A percentile compares a stretch with the other conserved stretches of the same genome.
These are phyloP conservation scores for Theobroma grandiflorum DNA, from an alignment of 441 rosid genomes.

Conservation along the genomic window DNA sequence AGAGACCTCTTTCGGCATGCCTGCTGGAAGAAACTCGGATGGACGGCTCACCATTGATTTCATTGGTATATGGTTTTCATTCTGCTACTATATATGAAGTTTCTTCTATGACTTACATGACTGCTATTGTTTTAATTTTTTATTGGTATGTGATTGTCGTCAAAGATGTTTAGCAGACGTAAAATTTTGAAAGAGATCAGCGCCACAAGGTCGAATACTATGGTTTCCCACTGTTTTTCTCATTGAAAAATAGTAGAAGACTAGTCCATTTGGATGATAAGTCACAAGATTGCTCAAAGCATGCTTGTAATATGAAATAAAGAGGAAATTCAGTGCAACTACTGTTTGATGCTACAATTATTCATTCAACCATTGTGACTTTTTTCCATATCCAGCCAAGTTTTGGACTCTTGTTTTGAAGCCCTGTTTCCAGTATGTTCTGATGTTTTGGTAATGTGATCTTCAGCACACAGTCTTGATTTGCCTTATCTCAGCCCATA, in stretches of 20 bases:
- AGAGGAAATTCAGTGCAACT: too few species aligned
- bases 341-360: neutral
- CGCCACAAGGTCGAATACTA: too few species aligned
- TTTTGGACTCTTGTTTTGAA: too few species aligned
- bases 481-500: slow-evolving; percentile 28
- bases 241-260: neutral
- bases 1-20: neutral
- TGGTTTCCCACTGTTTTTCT: neutral
- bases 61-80: neutral
- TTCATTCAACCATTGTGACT: neutral
- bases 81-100: neutral
- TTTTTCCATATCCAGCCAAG: neutral
- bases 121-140: neutral
- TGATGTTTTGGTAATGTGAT: too few species aligned
- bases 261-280: neutral
- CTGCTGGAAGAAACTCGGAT: slow-evolving; percentile 6
- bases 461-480: neutral
- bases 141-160: too few species aligned
- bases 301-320: neutral
- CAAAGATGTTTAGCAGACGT: too few species aligned
- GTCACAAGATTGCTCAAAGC: neutral
- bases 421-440: too few species aligned
- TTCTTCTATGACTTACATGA: neutral
- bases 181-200: too few species aligned
- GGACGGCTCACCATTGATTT: neutral